Evolutionary conservation across 2,329 filamentous ascomycete genomes (phyloP).

Genomic region (Xylariales sp.): DNA sequence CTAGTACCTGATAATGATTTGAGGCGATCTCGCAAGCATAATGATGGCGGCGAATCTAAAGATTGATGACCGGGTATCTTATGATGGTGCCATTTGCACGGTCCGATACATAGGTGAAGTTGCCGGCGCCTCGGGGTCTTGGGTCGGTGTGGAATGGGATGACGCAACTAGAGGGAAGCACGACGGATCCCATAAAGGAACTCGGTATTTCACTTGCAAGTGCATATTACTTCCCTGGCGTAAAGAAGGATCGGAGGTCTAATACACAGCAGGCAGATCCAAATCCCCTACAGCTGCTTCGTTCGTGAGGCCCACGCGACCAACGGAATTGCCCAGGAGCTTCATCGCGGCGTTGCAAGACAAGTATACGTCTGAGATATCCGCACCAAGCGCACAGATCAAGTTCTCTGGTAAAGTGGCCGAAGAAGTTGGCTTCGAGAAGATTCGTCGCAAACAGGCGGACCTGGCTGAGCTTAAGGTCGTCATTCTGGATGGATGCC

Average conservation of each 20-base stretch:
- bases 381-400: constrained; percentile 48
- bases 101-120: constrained; percentile 79
- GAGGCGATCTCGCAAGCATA: too few species aligned
- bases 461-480: constrained; percentile 73
- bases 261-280: constrained; percentile 44
- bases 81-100: constrained; percentile 73
- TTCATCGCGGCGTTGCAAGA: constrained; percentile 76
- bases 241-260: not conserved
- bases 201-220: constrained; percentile 79
- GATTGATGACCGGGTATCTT: constrained; percentile 75
- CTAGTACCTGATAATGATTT: too few species aligned
- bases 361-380: constrained; percentile 72
- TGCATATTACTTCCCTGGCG: not conserved
- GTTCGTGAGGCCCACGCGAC: constrained; percentile 76
- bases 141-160: constrained; percentile 98
- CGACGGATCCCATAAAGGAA: constrained; percentile 74
- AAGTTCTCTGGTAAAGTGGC: constrained; percentile 75
- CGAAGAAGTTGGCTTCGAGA: constrained; percentile 93
- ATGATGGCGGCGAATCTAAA: constrained; percentile 23
- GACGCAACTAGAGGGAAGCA: constrained; percentile 84
- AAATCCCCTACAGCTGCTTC: constrained; percentile 70
- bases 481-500: constrained; percentile 75
- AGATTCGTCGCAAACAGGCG: constrained; percentile 77
- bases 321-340: constrained; percentile 60
- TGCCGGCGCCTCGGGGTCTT: constrained; percentile 69